These are phyloP conservation scores for Aegilops longissima DNA, from an alignment of 176 grass and related monocot genomes.

Conservation along the genomic window DNA sequence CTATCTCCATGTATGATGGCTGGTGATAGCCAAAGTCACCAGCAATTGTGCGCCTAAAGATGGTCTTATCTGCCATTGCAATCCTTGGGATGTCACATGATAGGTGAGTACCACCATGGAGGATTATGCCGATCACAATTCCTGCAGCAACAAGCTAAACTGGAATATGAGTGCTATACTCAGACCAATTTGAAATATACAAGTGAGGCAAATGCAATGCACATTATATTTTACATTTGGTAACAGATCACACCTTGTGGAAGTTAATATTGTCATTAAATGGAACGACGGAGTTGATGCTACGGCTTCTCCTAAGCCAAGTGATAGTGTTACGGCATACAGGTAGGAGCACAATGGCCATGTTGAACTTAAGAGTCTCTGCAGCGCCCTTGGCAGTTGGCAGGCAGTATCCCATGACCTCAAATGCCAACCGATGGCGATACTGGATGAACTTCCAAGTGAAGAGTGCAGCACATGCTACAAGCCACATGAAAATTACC, in stretches of 20 bases:
- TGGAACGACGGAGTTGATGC: slow-evolving; percentile 41
- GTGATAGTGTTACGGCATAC: slow-evolving; percentile 66
- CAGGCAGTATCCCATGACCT: slow-evolving; percentile 73
- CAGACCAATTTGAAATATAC: not conserved
- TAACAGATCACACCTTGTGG: slow-evolving; percentile 56
- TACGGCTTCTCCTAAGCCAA: slow-evolving; percentile 46
- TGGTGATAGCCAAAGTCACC: slow-evolving; percentile 45
- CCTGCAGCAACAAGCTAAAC: slow-evolving; percentile 55
- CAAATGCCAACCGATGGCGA: slow-evolving; percentile 47
- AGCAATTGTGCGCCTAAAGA: slow-evolving; percentile 52
- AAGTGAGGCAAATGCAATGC: not conserved
- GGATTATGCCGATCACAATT: slow-evolving; percentile 56
- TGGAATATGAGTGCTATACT: slow-evolving; percentile 31
- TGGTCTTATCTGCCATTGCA: slow-evolving; percentile 31
- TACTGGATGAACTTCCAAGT: slow-evolving; percentile 74
- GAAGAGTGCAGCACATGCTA: slow-evolving; percentile 51
- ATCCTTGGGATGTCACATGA: slow-evolving; percentile 74
- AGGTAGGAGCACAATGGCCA: slow-evolving; percentile 69
- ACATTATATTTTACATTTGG: not conserved
- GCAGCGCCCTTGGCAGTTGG: slow-evolving; percentile 57
- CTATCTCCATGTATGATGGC: slow-evolving; percentile 64
- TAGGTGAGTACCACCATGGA: slow-evolving; percentile 50
- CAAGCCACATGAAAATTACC: slow-evolving; percentile 53
- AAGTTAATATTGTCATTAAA: slow-evolving; percentile 73
- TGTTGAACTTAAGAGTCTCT: slow-evolving; percentile 72